These are phyloP conservation scores for Lotmaria passim DNA, from an alignment of 208 protist species.

Conservation along the genomic window DNA sequence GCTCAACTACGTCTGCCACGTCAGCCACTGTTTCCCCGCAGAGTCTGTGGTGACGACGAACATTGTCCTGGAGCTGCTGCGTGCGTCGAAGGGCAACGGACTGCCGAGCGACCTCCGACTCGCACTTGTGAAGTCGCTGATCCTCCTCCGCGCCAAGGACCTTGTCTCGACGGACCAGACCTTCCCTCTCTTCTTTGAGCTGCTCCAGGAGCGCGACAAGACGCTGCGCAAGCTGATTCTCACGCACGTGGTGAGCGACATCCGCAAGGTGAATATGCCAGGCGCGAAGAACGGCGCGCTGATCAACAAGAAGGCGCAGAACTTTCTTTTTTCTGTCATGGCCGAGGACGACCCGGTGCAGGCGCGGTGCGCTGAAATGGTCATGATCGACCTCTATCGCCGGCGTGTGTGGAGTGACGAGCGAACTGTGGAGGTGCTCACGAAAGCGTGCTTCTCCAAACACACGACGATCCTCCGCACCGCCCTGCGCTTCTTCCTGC, in stretches of 20 bases:
- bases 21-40: constrained; percentile 91
- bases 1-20: constrained; percentile 87
- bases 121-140: constrained; percentile 91
- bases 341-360: constrained; percentile 92
- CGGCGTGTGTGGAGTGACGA: constrained; percentile 94
- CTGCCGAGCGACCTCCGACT: constrained; percentile 86
- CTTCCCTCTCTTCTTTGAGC: constrained; percentile 95
- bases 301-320: constrained; percentile 95
- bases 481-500: constrained; percentile 96
- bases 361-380: constrained; percentile 94
- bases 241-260: constrained; percentile 95
- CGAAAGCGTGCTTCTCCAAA: constrained; percentile 93
- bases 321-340: constrained; percentile 96
- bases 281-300: constrained; percentile 86
- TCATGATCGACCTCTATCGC: constrained; percentile 98
- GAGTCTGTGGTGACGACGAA: constrained; percentile 76
- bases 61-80: constrained; percentile 91
- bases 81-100: constrained; percentile 67
- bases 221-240: constrained; percentile 85
- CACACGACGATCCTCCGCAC: constrained; percentile 93
- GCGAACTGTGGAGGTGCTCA: constrained; percentile 96
- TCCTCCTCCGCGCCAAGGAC: constrained; percentile 94
- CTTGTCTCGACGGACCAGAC: constrained; percentile 85
- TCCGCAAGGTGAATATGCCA: constrained; percentile 93
- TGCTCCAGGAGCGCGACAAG: constrained; percentile 97